A percentile compares a stretch with the other conserved stretches of the same genome.
Evolutionary conservation across 2,329 filamentous ascomycete species (phyloP).

Genomic region (Neocucurbitaria cava): DNA sequence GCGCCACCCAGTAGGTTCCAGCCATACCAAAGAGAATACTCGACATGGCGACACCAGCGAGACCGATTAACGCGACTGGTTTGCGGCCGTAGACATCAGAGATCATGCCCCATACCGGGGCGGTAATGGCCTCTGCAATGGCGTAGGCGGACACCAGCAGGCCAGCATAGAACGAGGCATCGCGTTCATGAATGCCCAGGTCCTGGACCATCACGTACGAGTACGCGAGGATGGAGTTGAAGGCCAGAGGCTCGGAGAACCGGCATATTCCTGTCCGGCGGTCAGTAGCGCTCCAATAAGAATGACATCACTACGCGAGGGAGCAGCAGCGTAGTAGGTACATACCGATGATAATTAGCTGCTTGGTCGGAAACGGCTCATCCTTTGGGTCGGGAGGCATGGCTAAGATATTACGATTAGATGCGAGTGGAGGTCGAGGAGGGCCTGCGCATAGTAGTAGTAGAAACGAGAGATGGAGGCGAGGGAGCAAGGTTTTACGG

Average conservation of each 20-base stretch:
- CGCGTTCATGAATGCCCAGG: slow-evolving; percentile 44
- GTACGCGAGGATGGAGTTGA: slow-evolving; percentile 94
- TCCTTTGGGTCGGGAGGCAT: slow-evolving; percentile 44
- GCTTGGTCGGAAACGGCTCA: slow-evolving; percentile 54
- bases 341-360: slow-evolving; percentile 54
- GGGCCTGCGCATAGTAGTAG: slow-evolving; percentile 19
- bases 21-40: slow-evolving; percentile 84
- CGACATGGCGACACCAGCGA: slow-evolving; percentile 80
- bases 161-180: slow-evolving; percentile 84
- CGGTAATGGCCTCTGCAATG: slow-evolving; percentile 83
- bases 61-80: slow-evolving; percentile 56
- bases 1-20: slow-evolving; percentile 81
- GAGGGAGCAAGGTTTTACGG: slow-evolving; percentile 26
- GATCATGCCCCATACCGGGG: slow-evolving; percentile 64
- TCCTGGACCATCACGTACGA: slow-evolving; percentile 49
- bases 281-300: slow-evolving; percentile 27
- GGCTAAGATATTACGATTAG: slow-evolving; percentile 24
- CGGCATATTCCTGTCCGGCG: slow-evolving; percentile 78
- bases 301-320: slow-evolving; percentile 20
- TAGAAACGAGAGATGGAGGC: slow-evolving; percentile 11
- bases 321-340: slow-evolving; percentile 1
- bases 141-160: slow-evolving; percentile 86
- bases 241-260: slow-evolving; percentile 88
- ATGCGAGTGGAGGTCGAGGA: slow-evolving; percentile 12
- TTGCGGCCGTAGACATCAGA: slow-evolving; percentile 51